Conservation (phyloP, 2,329 filamentous ascomycete genomes). For the Huntiella moniliformis region DNA sequence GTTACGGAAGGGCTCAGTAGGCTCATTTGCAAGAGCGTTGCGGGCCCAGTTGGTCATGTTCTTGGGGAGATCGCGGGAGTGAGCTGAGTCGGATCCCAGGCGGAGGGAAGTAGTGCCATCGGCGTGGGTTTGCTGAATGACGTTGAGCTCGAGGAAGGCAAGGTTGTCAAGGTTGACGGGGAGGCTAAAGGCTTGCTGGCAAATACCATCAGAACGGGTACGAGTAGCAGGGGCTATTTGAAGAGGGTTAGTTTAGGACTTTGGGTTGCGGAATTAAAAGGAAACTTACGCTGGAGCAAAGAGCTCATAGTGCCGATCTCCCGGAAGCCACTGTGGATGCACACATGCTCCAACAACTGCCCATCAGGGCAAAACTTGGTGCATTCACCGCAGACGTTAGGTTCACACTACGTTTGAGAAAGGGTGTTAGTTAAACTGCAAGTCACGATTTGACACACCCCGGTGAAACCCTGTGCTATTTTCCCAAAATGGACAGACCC, state of each 20-base stretch:
- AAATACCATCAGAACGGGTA: no score
- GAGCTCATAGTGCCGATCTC: not conserved
- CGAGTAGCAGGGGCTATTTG: no score
- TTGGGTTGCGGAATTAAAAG: not conserved
- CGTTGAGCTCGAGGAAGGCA: slow-evolving; percentile 3
- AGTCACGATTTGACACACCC: no score
- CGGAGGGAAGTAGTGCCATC: slow-evolving; percentile 1
- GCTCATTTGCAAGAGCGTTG: no score
- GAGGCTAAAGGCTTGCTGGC: not conserved
- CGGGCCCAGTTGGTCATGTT: not conserved
- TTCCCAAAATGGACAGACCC: no score
- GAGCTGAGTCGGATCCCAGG: not conserved
- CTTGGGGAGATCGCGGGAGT: not conserved
- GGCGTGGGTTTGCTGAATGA: slow-evolving; percentile 5
- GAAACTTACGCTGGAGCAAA: not conserved
- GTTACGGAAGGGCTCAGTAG: no score
- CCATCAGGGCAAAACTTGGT: slow-evolving; percentile 7
- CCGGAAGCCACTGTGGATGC: slow-evolving; percentile 4
- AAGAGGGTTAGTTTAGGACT: no score
- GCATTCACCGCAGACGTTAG: slow-evolving; percentile 5
- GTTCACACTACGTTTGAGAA: slow-evolving; percentile 5
- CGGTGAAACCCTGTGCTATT: no score
- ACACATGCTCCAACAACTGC: not conserved
- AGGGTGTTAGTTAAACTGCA: no score
- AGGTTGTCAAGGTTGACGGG: slow-evolving; percentile 1